phyloP scores from a whole-genome alignment of 495 filamentous ascomycete genomes.

The Apodospora peruviana region DNA sequence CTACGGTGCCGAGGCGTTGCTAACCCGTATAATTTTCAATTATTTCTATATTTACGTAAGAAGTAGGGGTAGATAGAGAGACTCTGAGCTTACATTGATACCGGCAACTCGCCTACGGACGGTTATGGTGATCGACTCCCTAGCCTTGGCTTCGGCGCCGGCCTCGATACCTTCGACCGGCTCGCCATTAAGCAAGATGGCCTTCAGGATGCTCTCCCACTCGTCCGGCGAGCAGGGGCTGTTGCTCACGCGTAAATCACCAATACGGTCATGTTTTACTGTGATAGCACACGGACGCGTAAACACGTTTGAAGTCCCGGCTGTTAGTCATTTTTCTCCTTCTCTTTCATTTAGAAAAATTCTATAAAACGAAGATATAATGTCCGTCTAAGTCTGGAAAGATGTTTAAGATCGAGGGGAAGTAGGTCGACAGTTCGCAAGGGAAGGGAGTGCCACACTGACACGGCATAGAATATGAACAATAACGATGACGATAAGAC shows the following conservation, averaged over 20 bases:
- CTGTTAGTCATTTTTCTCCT: too few relatives aligned
- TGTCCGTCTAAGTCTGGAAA: too few relatives aligned
- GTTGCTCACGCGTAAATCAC: conserved; percentile 17
- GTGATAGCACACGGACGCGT: neutral
- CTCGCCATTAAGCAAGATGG: conserved; percentile 29
- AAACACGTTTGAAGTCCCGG: too few relatives aligned
- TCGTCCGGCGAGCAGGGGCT: conserved; percentile 35
- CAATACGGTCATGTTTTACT: conserved; percentile 31
- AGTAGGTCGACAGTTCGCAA: too few relatives aligned
- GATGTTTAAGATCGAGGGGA: too few relatives aligned
- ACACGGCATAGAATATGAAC: too few relatives aligned
- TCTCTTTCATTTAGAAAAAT: neutral
- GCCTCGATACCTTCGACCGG: conserved; percentile 35
- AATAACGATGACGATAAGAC: too few relatives aligned
- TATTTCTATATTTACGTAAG: neutral
- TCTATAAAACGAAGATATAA: too few relatives aligned
- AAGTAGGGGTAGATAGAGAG: neutral
- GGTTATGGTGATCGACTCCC: conserved; percentile 32
- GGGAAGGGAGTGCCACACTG: too few relatives aligned
- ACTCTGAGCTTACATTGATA: conserved; percentile 32
- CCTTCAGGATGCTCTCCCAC: conserved; percentile 40
- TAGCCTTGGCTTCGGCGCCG: conserved; percentile 17
- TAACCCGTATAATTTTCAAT: conserved; percentile 24
- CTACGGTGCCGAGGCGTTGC: conserved; percentile 67
- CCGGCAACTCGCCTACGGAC: conserved; percentile 41